Conservation (phyloP, 164 flowering plant genomes). For the Buxus sempervirens region DNA sequence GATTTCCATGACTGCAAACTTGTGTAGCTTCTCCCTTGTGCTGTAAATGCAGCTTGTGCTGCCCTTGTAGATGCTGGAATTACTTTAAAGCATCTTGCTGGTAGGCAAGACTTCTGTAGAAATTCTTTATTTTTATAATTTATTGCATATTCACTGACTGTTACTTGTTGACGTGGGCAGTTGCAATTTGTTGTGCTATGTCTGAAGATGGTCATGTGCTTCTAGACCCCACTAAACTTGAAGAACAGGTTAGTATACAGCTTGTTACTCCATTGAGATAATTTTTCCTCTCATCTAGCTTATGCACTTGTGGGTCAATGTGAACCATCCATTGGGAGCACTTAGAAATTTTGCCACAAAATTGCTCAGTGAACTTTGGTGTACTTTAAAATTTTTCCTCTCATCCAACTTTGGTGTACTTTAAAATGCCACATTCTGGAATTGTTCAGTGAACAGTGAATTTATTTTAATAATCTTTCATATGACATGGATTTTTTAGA, state of each 20-base stretch:
- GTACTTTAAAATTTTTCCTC: no score
- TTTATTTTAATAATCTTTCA: no score
- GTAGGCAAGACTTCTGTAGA: constrained; percentile 31
- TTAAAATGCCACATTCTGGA: no score
- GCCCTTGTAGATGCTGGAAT: constrained; percentile 96
- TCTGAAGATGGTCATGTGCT: constrained; percentile 49
- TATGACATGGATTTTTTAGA: no score
- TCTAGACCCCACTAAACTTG: constrained; percentile 82
- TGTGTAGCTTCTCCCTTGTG: constrained; percentile 84
- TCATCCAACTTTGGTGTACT: no score
- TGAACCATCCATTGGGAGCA: no score
- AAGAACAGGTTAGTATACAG: constrained; percentile 65
- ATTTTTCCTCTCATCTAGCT: no score
- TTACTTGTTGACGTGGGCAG: constrained; percentile 33
- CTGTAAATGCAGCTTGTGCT: constrained; percentile 88
- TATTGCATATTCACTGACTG: background rate
- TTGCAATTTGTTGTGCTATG: constrained; percentile 78
- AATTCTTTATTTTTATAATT: background rate
- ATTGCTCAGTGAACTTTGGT: no score
- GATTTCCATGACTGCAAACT: constrained; percentile 35
- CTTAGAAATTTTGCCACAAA: no score
- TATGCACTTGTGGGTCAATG: no score
- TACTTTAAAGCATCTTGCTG: constrained; percentile 89
- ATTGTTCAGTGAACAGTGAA: no score
- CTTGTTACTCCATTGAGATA: background rate